phyloP scores from a whole-genome alignment of 2,329 filamentous ascomycete genomes.

The Penicillium sp. region DNA sequence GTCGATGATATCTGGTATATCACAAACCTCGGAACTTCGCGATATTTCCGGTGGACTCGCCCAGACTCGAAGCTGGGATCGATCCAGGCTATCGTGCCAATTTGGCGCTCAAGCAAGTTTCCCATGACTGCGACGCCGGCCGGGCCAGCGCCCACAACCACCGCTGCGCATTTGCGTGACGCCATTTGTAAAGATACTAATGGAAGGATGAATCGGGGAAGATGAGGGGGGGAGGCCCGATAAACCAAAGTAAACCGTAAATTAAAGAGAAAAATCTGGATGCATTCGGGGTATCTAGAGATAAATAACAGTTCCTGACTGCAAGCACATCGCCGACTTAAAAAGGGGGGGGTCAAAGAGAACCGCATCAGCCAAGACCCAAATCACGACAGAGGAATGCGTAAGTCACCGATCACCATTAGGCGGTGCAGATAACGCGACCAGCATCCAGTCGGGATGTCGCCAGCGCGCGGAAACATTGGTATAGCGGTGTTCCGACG shows the following conservation, averaged over 20 bases:
- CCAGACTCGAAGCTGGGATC: slow-evolving; percentile 57
- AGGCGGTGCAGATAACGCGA: slow-evolving; percentile 24
- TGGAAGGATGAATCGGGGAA: slow-evolving; percentile 1
- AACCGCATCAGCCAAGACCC: slow-evolving; percentile 12
- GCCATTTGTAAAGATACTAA: slow-evolving; percentile 15
- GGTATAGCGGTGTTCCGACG: not conserved
- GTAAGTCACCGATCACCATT: slow-evolving; percentile 15
- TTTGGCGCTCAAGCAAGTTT: slow-evolving; percentile 57
- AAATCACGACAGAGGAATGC: slow-evolving; percentile 15
- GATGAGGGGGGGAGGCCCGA: not conserved
- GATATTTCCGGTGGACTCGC: slow-evolving; percentile 54
- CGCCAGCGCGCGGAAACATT: slow-evolving; percentile 9
- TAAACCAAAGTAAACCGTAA: not conserved
- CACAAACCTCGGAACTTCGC: slow-evolving; percentile 56
- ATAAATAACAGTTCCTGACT: slow-evolving; percentile 19
- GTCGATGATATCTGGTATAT: not conserved
- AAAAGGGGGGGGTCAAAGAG: slow-evolving; percentile 7
- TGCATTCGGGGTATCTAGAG: slow-evolving; percentile 21
- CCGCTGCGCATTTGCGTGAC: slow-evolving; percentile 48
- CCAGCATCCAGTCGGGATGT: slow-evolving; percentile 19
- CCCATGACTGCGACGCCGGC: slow-evolving; percentile 61
- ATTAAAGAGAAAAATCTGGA: not conserved
- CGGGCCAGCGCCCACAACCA: slow-evolving; percentile 60
- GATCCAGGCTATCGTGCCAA: slow-evolving; percentile 58
- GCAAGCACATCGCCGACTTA: slow-evolving; percentile 6